These are phyloP conservation scores for Termitomyces sp. DNA, from an alignment of 768 basidiomycete genomes.

Conservation along the genomic window DNA sequence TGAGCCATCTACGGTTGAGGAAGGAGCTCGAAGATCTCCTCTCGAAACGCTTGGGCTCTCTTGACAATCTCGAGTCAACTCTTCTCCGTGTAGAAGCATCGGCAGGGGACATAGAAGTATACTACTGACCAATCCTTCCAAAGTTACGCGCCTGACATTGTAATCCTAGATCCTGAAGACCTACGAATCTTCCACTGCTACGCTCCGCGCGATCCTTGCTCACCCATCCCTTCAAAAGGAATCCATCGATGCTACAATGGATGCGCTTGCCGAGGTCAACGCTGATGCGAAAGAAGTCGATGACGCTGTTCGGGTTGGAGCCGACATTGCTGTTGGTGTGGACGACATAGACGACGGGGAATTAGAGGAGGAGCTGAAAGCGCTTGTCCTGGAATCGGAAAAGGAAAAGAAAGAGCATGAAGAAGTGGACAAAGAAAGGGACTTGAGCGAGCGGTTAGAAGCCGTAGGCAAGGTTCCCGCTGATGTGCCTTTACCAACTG, in stretches of 20 bases:
- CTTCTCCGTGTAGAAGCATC: conserved; percentile 82
- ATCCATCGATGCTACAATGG: conserved; percentile 82
- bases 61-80: conserved; percentile 73
- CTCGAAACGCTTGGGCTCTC: conserved; percentile 66
- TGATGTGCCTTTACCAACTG: background rate
- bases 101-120: conserved; percentile 84
- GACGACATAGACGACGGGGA: conserved; percentile 62
- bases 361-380: conserved; percentile 63
- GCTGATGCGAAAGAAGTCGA: conserved; percentile 83
- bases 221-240: conserved; percentile 80
- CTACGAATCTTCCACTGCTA: conserved; percentile 80
- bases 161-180: conserved; percentile 67
- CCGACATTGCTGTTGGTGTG: conserved; percentile 53
- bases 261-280: conserved; percentile 80
- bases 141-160: background rate
- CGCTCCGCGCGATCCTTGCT: conserved; percentile 70
- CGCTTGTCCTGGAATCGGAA: conserved; percentile 39
- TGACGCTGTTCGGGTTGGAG: conserved; percentile 67
- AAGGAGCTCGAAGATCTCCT: conserved; percentile 81
- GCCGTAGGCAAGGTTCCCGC: conserved; percentile 2
- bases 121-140: conserved; percentile 9
- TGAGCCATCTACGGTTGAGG: conserved; percentile 74
- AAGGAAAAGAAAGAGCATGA: conserved; percentile 17
- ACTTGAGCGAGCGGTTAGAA: conserved; percentile 18
- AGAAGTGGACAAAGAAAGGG: conserved; percentile 2